These are phyloP conservation scores for Poa annua DNA, from an alignment of 176 grass and related monocot species.

Conservation along the genomic window DNA sequence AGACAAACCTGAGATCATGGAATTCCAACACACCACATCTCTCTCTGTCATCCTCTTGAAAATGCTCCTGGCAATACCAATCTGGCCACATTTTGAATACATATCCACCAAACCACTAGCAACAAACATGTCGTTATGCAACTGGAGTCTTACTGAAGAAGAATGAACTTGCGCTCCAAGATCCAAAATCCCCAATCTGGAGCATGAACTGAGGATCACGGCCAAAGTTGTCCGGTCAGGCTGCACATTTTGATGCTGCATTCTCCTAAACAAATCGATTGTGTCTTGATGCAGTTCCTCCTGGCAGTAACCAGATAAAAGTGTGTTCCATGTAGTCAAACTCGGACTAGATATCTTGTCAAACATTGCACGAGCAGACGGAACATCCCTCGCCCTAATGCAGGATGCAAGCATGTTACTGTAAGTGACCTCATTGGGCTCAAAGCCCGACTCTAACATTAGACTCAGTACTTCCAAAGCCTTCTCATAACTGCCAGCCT, in stretches of 20 bases:
- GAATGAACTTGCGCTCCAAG: conserved; percentile 77
- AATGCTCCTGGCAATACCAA: conserved; percentile 57
- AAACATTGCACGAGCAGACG: conserved; percentile 66
- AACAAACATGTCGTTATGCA: conserved; percentile 79
- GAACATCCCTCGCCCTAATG: conserved; percentile 58
- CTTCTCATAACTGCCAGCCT: conserved; percentile 48
- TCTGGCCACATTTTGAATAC: conserved; percentile 77
- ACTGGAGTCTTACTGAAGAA: conserved; percentile 61
- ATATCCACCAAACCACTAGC: conserved; percentile 79
- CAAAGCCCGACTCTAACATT: conserved; percentile 79
- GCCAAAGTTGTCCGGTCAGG: conserved; percentile 77
- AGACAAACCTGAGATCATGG: conserved; percentile 78
- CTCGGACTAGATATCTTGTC: conserved; percentile 68
- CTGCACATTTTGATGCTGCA: conserved; percentile 68
- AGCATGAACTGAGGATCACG: conserved; percentile 79
- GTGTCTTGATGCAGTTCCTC: conserved; percentile 64
- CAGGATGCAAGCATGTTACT: conserved; percentile 75
- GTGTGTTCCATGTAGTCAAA: conserved; percentile 76
- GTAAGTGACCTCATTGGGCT: conserved; percentile 81
- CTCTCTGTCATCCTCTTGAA: conserved; percentile 70
- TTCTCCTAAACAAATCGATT: conserved; percentile 70
- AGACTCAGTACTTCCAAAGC: conserved; percentile 52
- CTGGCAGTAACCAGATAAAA: conserved; percentile 80
- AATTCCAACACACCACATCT: conserved; percentile 88
- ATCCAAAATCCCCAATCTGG: conserved; percentile 55